Base-by-base conservation (phyloP, 192 early-diverging fungal genomes). In the Diversispora epigaea region DNA sequence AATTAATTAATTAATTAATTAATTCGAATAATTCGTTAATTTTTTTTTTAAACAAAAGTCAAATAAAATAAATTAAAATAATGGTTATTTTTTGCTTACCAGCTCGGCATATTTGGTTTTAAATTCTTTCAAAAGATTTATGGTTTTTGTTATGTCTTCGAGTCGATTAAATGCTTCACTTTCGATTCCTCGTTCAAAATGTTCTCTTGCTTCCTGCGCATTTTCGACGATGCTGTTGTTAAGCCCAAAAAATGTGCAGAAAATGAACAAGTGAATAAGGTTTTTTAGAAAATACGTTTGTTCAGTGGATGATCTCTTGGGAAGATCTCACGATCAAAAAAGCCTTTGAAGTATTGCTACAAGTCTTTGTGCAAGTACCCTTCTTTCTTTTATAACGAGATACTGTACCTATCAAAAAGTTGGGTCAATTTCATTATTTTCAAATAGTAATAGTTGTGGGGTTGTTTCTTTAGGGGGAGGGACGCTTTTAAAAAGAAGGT, bases 341-440 rank as follows among this genome's bases (percentile, higher is more conserved):
- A 52, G 10, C 8, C 9, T 52, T 17, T n/a, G 50, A 40, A 40
- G 22, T 54, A 39, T 22, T 22, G 17, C n/a, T 14, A n/a, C n/a
- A 50, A 39, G 47, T 15, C 49, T 60, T 39, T n/a, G 19, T 7
- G 10, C 0, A 70, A 70, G n/a, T 32, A 54, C n/a, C 50, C 41
- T 54, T 63, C 58, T 49, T 54, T 43, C 71, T n/a, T 14, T 19
- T 46, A 64, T 9, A 52, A 74, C 49, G 17, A 7, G 19, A 50
- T 45, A 63, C 40, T 14, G 17, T 74, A 74, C 72, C 72, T 74
- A 12, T 64, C 72, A 64, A 74, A 74, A 60, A 74, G 61, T 50
- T 64, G 72, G 61, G 72, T 74, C 61, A 74, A 63, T 22, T 74
- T 64, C 72, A 74, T 74, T 63, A 22, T 58, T 64, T 43, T 64